Evolutionary conservation across 2,329 filamentous ascomycete species (phyloP).

Genomic region (Fusarium virguliforme): DNA sequence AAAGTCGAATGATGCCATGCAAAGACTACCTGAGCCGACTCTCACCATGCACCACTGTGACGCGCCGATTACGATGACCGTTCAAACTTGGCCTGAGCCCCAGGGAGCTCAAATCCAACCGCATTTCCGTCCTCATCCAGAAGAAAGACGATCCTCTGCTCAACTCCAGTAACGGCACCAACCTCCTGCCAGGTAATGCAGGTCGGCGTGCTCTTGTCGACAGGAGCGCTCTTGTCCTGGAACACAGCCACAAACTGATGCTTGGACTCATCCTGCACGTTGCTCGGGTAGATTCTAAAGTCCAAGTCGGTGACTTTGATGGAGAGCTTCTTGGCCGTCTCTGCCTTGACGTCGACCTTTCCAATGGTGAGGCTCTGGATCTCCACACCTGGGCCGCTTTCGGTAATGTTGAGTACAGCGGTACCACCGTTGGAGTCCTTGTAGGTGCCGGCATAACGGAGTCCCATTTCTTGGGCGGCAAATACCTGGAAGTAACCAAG

Average conservation of each 20-base stretch:
- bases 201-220: conserved; percentile 55
- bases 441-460: conserved; percentile 33
- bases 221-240: conserved; percentile 52
- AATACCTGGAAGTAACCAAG: conserved; percentile 27
- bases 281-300: conserved; percentile 54
- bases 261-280: conserved; percentile 36
- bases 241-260: conserved; percentile 54
- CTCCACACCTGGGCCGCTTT: conserved; percentile 49
- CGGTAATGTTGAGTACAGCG: conserved; percentile 32
- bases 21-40: too few species aligned
- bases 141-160: conserved; percentile 29
- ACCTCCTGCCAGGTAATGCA: conserved; percentile 54
- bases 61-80: neutral
- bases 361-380: conserved; percentile 39
- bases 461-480: conserved; percentile 32
- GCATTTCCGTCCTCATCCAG: conserved; percentile 8
- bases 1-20: too few species aligned
- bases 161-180: conserved; percentile 19
- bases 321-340: conserved; percentile 41
- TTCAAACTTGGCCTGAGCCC: conserved; percentile 10
- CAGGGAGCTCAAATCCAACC: conserved; percentile 27
- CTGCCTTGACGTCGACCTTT: conserved; percentile 36
- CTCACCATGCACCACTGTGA: too few species aligned
- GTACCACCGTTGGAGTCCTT: accelerated
- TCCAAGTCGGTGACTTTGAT: conserved; percentile 48